Base-by-base conservation (phyloP, 2,329 filamentous ascomycete species). In the Pestalotiopsis sp. region DNA sequence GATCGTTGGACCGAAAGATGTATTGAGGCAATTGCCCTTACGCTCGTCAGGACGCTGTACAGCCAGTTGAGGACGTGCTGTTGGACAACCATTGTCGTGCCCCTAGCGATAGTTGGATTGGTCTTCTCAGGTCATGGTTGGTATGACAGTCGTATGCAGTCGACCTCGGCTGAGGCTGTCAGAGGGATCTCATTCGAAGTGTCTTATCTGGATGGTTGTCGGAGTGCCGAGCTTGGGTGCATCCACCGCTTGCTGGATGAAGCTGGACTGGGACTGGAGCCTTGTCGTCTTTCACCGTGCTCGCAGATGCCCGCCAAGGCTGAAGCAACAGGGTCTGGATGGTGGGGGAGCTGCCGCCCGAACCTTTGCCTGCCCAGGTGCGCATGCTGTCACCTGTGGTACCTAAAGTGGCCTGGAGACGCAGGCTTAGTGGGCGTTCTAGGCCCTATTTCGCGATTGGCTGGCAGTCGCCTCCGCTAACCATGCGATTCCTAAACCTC, bases 11-110 rank as follows among this genome's bases (percentile, higher is more conserved):
- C 5, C 17, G 27, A 39, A 20, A n/a, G 49, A 49, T 11, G n/a
- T 66, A 36, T 63, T 41, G 27, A 41, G 56, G 59, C 57, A 49
- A 64, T 12, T 23, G 68, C 68, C 74, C 84, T 63, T 82, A 94
- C 92, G 75, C 90, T 93, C 57, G 92, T 93, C 69, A 98, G 83
- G 68, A 97, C 91, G 82, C 93, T 96, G 82, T 97, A 97, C 5
- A 98, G 90, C 95, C 95, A 98, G 82, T 94, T 95, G 77, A 98
- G 86, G 70, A 97, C 92, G 82, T 94, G 93, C 81, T 97, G 94
- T 76, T 93, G 92, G 78, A 97, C 93, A 75, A 91, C 89, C 86
- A 90, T 90, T 69, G 77, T 83, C 77, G 64, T 56, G 68, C 68
- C 69, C 68, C 56, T 23, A 17, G 52, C 64, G 7, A 66, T 13